phyloP scores from a whole-genome alignment of 2,329 filamentous ascomycete genomes.

The Botrytis tulipae region DNA sequence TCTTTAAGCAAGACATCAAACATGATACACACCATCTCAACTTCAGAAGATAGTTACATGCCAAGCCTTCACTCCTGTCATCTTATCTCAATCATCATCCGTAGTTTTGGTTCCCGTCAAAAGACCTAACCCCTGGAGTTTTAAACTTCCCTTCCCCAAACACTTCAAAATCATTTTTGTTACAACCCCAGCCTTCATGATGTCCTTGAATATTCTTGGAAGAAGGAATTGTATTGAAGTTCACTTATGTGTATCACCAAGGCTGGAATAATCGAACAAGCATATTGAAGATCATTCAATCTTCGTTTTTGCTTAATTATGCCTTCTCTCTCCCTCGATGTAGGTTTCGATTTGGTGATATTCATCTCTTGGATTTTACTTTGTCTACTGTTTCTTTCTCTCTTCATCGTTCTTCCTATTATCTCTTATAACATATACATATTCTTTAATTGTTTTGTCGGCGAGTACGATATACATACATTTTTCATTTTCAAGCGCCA shows the following conservation, averaged over 20 bases:
- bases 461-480: conserved; percentile 35
- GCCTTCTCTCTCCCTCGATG: conserved; percentile 23
- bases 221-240: conserved; percentile 18
- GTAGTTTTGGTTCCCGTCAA: neutral
- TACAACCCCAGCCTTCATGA: conserved; percentile 16
- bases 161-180: conserved; percentile 1
- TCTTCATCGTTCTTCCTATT: neutral
- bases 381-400: conserved; percentile 11
- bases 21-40: conserved; percentile 15
- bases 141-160: conserved; percentile 11
- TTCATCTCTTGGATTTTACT: conserved; percentile 14
- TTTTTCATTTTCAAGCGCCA: conserved; percentile 30
- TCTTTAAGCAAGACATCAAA: neutral
- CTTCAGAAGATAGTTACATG: neutral
- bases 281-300: conserved; percentile 29
- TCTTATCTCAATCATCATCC: conserved; percentile 19
- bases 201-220: conserved; percentile 9
- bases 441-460: conserved; percentile 33
- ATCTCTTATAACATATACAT: neutral
- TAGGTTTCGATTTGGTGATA: conserved; percentile 16
- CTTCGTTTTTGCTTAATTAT: conserved; percentile 31
- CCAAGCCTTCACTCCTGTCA: conserved; percentile 10
- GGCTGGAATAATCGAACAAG: conserved; percentile 6
- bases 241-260: neutral
- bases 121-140: conserved; percentile 1